Percentiles rank a stretch among this genome's conserved stretches.
These are phyloP conservation scores for Krasilnikovozyma curviuscula DNA, from an alignment of 768 basidiomycete genomes.

Conservation along the genomic window DNA sequence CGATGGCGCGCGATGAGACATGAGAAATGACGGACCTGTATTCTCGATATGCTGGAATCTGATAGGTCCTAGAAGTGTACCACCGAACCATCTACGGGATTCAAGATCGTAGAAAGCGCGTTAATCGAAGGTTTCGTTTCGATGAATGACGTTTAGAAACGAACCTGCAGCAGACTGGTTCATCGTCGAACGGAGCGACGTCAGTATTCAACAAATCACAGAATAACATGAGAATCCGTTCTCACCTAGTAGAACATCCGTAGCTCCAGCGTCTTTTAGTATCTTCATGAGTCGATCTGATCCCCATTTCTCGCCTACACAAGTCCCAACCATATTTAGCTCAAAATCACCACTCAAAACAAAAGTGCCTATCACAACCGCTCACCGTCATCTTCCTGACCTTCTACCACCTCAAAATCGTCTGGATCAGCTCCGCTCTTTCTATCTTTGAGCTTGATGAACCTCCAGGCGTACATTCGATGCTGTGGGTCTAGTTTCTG, in stretches of 20 bases:
- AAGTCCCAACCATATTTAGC: not conserved
- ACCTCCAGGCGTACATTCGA: constrained; percentile 52
- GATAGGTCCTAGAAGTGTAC: constrained; percentile 8
- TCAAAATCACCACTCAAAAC: not conserved
- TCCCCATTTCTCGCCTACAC: constrained; percentile 46
- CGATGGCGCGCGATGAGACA: constrained; percentile 5
- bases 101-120: not conserved
- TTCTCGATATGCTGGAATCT: constrained; percentile 8
- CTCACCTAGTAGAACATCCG: too few species aligned
- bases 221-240: too few species aligned
- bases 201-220: too few species aligned
- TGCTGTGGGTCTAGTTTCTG: constrained; percentile 5
- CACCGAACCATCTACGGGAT: constrained; percentile 8
- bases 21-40: not conserved
- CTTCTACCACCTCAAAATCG: constrained; percentile 48
- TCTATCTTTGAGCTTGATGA: constrained; percentile 49
- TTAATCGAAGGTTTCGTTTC: not conserved
- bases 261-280: constrained; percentile 47
- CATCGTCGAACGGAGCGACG: constrained; percentile 5
- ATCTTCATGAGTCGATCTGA: constrained; percentile 43
- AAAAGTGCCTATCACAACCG: not conserved
- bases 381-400: not conserved
- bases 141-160: not conserved
- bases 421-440: constrained; percentile 52
- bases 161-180: constrained; percentile 6